These are phyloP conservation scores for Alopecurus myosuroides DNA, from an alignment of 176 grass and related monocot species.

Conservation along the genomic window DNA sequence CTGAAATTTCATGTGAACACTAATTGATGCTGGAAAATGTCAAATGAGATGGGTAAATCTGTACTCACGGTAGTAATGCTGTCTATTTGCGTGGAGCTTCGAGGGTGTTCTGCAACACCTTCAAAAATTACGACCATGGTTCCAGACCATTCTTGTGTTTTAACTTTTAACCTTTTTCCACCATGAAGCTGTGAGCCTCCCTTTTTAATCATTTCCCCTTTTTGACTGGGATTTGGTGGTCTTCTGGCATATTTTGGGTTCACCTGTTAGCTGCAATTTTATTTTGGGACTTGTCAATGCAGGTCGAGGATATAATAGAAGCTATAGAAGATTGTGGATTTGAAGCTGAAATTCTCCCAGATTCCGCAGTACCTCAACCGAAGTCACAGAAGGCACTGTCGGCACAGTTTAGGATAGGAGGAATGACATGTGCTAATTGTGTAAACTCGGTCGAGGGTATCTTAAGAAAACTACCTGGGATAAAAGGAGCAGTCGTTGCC, in stretches of 20 bases:
- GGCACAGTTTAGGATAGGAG: slow-evolving; percentile 89
- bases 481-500: slow-evolving; percentile 78
- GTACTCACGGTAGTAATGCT: neutral
- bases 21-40: neutral
- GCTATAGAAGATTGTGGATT: slow-evolving; percentile 96
- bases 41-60: neutral
- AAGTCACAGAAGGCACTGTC: slow-evolving; percentile 67
- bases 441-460: slow-evolving; percentile 93
- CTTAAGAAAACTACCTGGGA: slow-evolving; percentile 70
- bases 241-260: neutral
- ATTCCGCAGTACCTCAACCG: slow-evolving; percentile 47
- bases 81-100: neutral
- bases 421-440: slow-evolving; percentile 97
- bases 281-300: slow-evolving; percentile 27
- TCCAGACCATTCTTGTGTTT: neutral
- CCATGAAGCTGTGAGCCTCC: neutral
- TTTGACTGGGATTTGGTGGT: neutral
- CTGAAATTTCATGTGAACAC: neutral
- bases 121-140: neutral
- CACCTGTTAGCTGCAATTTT: slow-evolving; percentile 9
- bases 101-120: neutral
- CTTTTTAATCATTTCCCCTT: neutral
- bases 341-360: slow-evolving; percentile 84
- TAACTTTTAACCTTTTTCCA: neutral
- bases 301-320: slow-evolving; percentile 87